Evolutionary conservation across 371 early-diverging fungal species (phyloP).

Genomic region (Circinella minor): DNA sequence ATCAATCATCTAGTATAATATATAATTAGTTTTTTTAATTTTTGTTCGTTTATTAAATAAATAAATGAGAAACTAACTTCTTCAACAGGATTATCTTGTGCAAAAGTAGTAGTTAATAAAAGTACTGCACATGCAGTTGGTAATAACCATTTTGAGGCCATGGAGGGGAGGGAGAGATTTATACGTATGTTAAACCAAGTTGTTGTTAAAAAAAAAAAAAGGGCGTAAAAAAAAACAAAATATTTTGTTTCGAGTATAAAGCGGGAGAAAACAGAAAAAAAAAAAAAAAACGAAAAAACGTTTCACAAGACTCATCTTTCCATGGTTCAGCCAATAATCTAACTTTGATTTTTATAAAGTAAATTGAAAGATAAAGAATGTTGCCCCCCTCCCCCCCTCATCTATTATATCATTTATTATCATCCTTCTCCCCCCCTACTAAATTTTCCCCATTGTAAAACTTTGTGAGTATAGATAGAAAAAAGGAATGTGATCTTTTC

Average conservation of each 20-base stretch:
- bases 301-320: not conserved
- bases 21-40: constrained; percentile 9
- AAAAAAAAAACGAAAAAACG: no score
- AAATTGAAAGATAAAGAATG: not conserved
- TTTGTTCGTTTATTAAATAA: not conserved
- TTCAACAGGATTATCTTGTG: constrained; percentile 20
- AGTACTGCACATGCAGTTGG: constrained; percentile 6
- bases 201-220: not conserved
- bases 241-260: no score
- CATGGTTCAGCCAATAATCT: not conserved
- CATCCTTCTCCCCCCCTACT: no score
- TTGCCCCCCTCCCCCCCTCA: no score
- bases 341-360: no score
- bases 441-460: no score
- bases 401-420: no score
- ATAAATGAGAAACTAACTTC: no score
- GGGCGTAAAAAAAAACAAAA: not conserved
- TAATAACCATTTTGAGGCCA: constrained; percentile 8
- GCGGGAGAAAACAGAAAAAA: no score
- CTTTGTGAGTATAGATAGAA: no score
- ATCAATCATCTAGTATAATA: constrained; percentile 16
- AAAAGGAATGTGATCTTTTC: no score
- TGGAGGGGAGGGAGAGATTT: no score
- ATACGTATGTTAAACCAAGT: not conserved
- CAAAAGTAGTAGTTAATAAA: not conserved